Evolutionary conservation across 495 filamentous ascomycete species (phyloP), one percentile per base, ranked within the genome.

Genomic region (Tuber melanosporum): DNA sequence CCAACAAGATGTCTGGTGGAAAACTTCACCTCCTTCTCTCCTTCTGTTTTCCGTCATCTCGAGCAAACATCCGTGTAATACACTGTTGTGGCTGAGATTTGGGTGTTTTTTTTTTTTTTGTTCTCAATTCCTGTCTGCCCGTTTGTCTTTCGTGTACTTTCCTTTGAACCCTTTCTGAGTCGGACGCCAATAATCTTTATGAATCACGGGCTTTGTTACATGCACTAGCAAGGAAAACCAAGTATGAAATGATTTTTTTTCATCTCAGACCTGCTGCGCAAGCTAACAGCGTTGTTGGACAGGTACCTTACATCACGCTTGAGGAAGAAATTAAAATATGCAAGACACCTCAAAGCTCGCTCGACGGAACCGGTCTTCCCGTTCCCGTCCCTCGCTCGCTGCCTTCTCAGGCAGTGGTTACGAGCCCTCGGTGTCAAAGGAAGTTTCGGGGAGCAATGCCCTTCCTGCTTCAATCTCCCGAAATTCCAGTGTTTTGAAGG

Each of bases 351-450:
- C 74, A 52, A 77, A 76, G 66, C 78, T 74, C 71, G 66, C 43
- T 32, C 78, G 78, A 49, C 77, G 78, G 73, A 78, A 78, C 46
- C 77, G 80, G 71, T 82, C 81, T 44, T 81, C 80, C 43, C 81
- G 81, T 62, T 80, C 81, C n/a, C 77, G 81, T 15, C 81, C 81
- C n/a, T 82, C 81, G n/a, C 75, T 82, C 72, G 81, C 81, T n/a
- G 81, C 81, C 71, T 75, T 82, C 75, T 72, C 81, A 43, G 81
- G 82, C 73, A 82, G 81, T 47, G 81, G 81, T 12, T 82, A 74
- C 69, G 74, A 80, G 71, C 81, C 81, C 70, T 80, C 81, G 71
- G 71, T 69, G 44, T 74, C 52, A 9, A 74, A 78, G 32, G 45
- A 72, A 42, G 62, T 71, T 42, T 80, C 75, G 45, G 77, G 52